Conservation (phyloP, 352 stramenopile genomes). For the Thalassiosira ordinaria region DNA sequence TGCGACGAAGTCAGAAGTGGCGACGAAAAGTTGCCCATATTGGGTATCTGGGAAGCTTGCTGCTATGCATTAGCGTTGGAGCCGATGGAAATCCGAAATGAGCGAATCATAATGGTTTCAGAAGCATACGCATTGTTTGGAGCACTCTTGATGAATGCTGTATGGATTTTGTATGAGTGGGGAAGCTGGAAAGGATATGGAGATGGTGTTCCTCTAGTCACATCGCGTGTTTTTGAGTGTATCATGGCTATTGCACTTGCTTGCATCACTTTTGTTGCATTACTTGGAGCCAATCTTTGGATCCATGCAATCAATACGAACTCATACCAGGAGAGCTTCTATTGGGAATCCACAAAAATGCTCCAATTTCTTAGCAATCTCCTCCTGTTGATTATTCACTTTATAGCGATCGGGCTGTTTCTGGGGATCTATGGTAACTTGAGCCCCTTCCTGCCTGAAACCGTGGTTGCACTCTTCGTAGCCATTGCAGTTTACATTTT, state of each 20-base stretch:
- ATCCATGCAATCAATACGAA: conserved; percentile 6
- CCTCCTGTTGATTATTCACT: background rate
- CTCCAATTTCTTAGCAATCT: background rate
- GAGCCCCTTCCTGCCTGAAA: conserved; percentile 11
- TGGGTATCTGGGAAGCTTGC: background rate
- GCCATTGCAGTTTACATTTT: background rate
- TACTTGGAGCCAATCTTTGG: conserved; percentile 14
- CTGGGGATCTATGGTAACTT: conserved; percentile 23
- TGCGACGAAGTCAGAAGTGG: background rate
- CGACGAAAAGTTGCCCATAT: background rate
- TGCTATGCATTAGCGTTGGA: conserved; percentile 16
- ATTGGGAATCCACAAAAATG: background rate
- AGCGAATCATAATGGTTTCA: conserved; percentile 15
- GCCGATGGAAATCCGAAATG: conserved; percentile 9
- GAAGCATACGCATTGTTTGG: conserved; percentile 32
- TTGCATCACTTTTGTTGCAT: conserved; percentile 22
- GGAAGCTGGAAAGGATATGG: background rate
- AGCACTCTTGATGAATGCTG: conserved; percentile 14
- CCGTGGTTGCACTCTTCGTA: background rate
- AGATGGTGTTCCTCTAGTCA: background rate
- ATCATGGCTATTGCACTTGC: conserved; percentile 16
- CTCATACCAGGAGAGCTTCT: conserved; percentile 1
- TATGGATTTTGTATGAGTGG: conserved; percentile 36
- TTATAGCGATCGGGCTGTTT: background rate
- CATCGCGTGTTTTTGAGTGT: conserved; percentile 1